A percentile compares a stretch with the other conserved stretches of the same genome.
Evolutionary conservation across 2,329 filamentous ascomycete species (phyloP).

Genomic region (Epichloe amarillans): DNA sequence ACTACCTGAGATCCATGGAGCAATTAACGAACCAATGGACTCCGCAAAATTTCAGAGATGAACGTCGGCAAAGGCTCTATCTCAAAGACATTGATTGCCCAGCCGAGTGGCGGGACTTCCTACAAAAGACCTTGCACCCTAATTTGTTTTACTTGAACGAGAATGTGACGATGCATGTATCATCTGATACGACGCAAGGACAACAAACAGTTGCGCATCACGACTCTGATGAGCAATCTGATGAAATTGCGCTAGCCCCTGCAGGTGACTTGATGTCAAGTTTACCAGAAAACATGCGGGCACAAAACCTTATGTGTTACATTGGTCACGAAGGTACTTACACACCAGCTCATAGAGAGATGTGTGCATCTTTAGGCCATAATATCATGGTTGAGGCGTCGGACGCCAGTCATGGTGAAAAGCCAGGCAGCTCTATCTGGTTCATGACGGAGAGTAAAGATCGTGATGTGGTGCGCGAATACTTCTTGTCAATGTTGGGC

Average conservation of each 20-base stretch:
- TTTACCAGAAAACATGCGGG: conserved; percentile 73
- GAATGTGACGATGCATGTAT: conserved; percentile 37
- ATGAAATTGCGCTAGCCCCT: conserved; percentile 47
- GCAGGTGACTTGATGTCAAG: conserved; percentile 93
- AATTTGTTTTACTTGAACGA: conserved; percentile 87
- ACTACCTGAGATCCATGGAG: conserved; percentile 81
- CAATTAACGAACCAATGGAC: conserved; percentile 75
- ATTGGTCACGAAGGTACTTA: conserved; percentile 96
- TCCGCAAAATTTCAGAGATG: conserved; percentile 61
- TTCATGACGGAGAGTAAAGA: conserved; percentile 98
- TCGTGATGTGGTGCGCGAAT: conserved; percentile 78
- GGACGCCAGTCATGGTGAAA: conserved; percentile 56
- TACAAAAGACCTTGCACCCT: conserved; percentile 66
- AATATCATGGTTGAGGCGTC: conserved; percentile 98
- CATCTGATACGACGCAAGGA: not conserved
- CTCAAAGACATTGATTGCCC: conserved; percentile 97
- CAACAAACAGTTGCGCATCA: conserved; percentile 18
- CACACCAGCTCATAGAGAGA: conserved; percentile 88
- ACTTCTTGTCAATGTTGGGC: conserved; percentile 82
- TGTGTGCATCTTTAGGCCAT: conserved; percentile 92
- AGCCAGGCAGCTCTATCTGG: conserved; percentile 84
- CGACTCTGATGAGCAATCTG: conserved; percentile 27
- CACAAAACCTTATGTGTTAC: conserved; percentile 96
- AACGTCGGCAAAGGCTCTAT: conserved; percentile 75
- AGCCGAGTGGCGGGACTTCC: conserved; percentile 66